Conservation (phyloP, 2,329 filamentous ascomycete genomes). For the Akanthomyces muscarius region DNA sequence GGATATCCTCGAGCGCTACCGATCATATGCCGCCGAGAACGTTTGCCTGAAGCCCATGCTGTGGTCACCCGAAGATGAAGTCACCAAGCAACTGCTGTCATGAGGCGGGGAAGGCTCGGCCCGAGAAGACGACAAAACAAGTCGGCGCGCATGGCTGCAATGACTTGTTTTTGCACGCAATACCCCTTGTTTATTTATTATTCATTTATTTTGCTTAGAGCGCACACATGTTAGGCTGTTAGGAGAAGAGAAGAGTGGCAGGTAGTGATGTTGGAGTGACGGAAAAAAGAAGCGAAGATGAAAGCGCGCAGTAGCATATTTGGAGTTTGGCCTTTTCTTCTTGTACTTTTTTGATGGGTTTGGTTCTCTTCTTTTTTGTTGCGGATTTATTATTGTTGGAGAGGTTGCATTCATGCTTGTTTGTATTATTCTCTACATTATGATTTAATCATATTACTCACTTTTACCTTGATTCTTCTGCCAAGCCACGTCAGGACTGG, state of each 20-base stretch:
- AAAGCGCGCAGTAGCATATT: neutral
- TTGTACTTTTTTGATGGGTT: neutral
- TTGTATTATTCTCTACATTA: neutral
- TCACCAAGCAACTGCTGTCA: neutral
- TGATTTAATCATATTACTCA: neutral
- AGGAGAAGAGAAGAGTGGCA: neutral
- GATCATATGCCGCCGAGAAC: conserved; percentile 48
- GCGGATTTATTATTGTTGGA: neutral
- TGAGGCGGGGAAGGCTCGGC: neutral
- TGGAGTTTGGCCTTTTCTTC: conserved; percentile 9
- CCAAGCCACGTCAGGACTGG: no score
- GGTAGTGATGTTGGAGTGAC: neutral
- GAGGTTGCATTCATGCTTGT: neutral
- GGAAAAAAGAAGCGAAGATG: no score
- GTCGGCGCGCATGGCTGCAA: neutral
- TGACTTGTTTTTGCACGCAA: neutral
- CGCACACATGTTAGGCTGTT: neutral
- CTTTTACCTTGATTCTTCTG: neutral
- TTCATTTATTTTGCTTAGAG: conserved; percentile 5
- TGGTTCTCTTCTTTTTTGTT: neutral
- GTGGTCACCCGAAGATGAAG: conserved; percentile 24
- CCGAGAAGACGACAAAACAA: neutral
- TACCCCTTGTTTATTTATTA: neutral
- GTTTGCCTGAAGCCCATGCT: conserved; percentile 39
- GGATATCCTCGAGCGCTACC: conserved; percentile 51